Evolutionary conservation across 1,284 basidiomycete species (phyloP).

Genomic region (Ceratobasidium sp.): DNA sequence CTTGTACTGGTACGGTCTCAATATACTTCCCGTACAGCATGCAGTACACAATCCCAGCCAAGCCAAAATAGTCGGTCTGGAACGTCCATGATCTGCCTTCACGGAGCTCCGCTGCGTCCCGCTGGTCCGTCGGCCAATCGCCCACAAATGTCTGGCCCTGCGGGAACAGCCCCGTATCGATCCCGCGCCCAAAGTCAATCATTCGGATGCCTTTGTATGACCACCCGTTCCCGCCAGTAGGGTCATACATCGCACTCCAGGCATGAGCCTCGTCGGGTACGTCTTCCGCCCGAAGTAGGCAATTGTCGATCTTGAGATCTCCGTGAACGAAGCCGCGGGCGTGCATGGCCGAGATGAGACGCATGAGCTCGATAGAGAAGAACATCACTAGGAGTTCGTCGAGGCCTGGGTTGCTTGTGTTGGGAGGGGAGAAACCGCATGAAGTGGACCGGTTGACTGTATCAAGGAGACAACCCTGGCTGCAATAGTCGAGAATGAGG

Average conservation of each 20-base stretch:
- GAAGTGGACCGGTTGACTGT: constrained; percentile 86
- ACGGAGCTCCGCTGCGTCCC: constrained; percentile 92
- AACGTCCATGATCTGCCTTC: constrained; percentile 88
- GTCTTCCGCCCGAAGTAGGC: constrained; percentile 88
- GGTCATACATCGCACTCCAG: constrained; percentile 81
- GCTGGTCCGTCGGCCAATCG: constrained; percentile 87
- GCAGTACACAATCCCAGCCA: constrained; percentile 93
- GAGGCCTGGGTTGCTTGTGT: constrained; percentile 59
- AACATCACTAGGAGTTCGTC: constrained; percentile 96
- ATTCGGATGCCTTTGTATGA: constrained; percentile 85
- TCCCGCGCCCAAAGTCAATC: constrained; percentile 96
- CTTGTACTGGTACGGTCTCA: constrained; percentile 68
- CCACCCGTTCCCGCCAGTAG: constrained; percentile 86
- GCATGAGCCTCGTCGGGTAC: constrained; percentile 73
- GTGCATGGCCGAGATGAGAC: constrained; percentile 86
- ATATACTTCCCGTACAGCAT: constrained; percentile 98
- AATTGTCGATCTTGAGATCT: constrained; percentile 99
- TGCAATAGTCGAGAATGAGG: constrained; percentile 87
- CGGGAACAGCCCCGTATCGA: constrained; percentile 87
- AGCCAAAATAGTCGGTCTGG: constrained; percentile 95
- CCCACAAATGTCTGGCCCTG: constrained; percentile 81
- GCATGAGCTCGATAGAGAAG: constrained; percentile 91
- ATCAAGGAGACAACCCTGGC: constrained; percentile 93
- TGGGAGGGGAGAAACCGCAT: constrained; percentile 67
- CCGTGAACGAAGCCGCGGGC: constrained; percentile 89